Evolutionary conservation across 257 asterid species (phyloP).

Genomic region (Przewalskia tangutica): DNA sequence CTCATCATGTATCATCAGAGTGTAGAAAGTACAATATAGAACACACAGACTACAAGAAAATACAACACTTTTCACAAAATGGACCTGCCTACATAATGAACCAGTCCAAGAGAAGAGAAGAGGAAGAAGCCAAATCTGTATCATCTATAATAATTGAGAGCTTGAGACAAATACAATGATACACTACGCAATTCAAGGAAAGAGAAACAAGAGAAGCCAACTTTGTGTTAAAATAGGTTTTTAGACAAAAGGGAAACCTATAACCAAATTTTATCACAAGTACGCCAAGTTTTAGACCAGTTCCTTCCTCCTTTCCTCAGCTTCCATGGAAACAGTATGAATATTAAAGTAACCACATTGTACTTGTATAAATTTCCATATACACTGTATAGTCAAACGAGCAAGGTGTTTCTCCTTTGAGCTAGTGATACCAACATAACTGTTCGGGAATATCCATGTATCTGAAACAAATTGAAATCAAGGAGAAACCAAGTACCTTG

Average conservation of each 20-base stretch:
- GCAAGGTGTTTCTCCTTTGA: background rate
- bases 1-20: background rate
- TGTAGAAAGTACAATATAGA: background rate
- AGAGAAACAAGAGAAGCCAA: background rate
- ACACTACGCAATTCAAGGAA: background rate
- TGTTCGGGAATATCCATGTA: background rate
- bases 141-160: background rate
- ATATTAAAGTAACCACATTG: background rate
- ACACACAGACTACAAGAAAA: background rate
- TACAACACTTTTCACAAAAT: background rate
- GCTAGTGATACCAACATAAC: background rate
- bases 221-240: background rate
- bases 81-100: background rate
- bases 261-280: background rate
- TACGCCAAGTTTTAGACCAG: background rate
- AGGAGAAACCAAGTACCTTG: conserved; percentile 6
- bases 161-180: background rate
- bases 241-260: background rate
- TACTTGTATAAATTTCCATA: background rate
- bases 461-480: background rate
- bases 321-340: background rate
- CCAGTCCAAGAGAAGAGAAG: background rate
- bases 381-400: background rate
- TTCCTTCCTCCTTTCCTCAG: background rate
- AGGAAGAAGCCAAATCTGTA: background rate